phyloP scores from a whole-genome alignment of 208 protist genomes.

The Leishmania braziliensis region DNA sequence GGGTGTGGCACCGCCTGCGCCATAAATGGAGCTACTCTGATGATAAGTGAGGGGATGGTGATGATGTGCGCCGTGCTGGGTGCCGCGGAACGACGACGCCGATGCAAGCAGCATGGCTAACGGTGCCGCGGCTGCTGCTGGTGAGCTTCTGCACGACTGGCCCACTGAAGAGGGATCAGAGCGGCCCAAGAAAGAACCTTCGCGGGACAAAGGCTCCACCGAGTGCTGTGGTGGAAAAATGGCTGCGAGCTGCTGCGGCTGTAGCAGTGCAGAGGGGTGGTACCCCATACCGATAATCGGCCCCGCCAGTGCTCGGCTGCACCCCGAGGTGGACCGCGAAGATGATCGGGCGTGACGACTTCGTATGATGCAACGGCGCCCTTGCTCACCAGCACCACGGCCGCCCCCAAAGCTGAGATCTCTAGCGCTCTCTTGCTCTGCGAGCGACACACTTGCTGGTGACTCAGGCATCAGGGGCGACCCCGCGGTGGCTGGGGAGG shows the following conservation, averaged over 20 bases:
- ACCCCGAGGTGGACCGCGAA: background rate
- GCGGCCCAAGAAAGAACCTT: background rate
- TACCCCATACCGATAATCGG: background rate
- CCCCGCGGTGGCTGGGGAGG: conserved; percentile 7
- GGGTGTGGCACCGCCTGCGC: background rate
- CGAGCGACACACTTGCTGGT: conserved; percentile 1
- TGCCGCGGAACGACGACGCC: background rate
- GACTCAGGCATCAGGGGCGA: conserved; percentile 3
- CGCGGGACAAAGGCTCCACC: conserved; percentile 8
- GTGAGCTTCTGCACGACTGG: background rate
- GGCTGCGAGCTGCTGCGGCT: background rate
- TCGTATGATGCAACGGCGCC: conserved; percentile 1
- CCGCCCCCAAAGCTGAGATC: background rate
- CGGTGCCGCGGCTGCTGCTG: background rate
- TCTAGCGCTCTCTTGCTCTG: background rate
- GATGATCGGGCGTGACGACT: background rate
- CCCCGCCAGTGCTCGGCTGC: background rate
- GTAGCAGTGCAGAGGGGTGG: background rate
- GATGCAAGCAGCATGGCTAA: background rate
- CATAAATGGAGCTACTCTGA: background rate
- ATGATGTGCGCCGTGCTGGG: background rate
- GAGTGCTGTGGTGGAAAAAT: conserved; percentile 4
- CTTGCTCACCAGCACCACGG: background rate
- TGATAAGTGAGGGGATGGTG: background rate
- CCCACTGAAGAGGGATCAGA: background rate